A percentile compares a stretch with the other conserved stretches of the same genome.
These are phyloP conservation scores for Mycena kentingensis DNA, from an alignment of 768 basidiomycete species.

Conservation along the genomic window DNA sequence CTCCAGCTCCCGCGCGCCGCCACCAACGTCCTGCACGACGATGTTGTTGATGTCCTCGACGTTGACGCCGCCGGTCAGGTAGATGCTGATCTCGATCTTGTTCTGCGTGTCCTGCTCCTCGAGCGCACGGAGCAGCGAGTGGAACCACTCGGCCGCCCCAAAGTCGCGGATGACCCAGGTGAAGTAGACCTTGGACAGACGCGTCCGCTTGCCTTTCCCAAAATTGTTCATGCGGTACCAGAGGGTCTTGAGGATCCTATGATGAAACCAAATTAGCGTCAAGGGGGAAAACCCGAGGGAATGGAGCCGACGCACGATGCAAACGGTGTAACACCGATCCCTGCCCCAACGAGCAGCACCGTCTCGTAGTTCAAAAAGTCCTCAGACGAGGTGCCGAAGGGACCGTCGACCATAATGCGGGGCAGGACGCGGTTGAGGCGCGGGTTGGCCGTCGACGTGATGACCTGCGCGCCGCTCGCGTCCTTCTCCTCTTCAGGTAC, in stretches of 20 bases:
- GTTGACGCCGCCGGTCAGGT: conserved; percentile 88
- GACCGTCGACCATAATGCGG: conserved; percentile 94
- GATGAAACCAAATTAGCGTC: neutral
- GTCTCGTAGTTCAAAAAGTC: conserved; percentile 91
- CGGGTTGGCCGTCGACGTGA: conserved; percentile 60
- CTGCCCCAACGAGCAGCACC: conserved; percentile 84
- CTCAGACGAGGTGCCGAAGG: conserved; percentile 90
- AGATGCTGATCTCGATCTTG: conserved; percentile 91
- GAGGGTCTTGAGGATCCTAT: conserved; percentile 81
- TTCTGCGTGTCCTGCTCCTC: conserved; percentile 89
- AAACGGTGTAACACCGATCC: too few species aligned
- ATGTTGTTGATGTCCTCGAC: conserved; percentile 95
- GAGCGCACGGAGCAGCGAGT: conserved; percentile 88
- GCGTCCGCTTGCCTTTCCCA: conserved; percentile 70
- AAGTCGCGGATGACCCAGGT: conserved; percentile 96
- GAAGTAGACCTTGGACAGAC: conserved; percentile 90
- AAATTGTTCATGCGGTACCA: conserved; percentile 97
- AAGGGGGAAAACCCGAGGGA: neutral
- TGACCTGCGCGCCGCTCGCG: conserved; percentile 58
- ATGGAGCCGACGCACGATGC: conserved; percentile 69
- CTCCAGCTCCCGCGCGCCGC: neutral
- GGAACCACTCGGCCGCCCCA: conserved; percentile 90
- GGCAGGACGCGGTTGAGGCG: conserved; percentile 76
- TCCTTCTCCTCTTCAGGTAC: conserved; percentile 48
- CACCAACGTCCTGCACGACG: conserved; percentile 50